phyloP scores from a whole-genome alignment of 257 asterid species.

The Salvia miltiorrhiza region DNA sequence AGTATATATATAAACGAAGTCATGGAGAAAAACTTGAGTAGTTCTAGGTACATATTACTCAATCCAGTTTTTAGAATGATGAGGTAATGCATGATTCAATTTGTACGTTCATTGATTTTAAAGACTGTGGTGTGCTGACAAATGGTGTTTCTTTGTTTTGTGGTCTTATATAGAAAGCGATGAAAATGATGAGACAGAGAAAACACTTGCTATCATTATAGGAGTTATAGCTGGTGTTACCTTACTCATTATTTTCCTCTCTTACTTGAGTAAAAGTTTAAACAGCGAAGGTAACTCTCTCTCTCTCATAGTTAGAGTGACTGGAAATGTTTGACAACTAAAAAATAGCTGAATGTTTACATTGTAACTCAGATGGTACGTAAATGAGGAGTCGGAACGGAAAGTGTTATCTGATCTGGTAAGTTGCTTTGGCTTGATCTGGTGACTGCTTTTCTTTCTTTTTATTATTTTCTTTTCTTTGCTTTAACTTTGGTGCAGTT shows the following conservation, averaged over 20 bases:
- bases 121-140: not conserved
- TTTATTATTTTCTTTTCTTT: not conserved
- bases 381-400: not conserved
- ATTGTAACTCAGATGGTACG: conserved; percentile 4
- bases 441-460: not conserved
- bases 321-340: not conserved
- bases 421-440: not conserved
- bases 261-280: not conserved
- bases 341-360: not conserved
- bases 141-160: not conserved
- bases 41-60: no score
- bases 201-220: conserved; percentile 10
- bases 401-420: not conserved
- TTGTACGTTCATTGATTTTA: not conserved
- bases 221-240: conserved; percentile 10
- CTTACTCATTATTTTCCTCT: conserved; percentile 5
- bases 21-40: not conserved
- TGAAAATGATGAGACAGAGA: conserved; percentile 7
- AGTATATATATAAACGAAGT: not conserved
- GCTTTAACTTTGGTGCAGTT: conserved; percentile 9
- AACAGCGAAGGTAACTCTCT: not conserved
- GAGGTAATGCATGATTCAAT: not conserved
- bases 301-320: not conserved
- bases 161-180: not conserved
- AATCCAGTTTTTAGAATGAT: not conserved